Base-by-base conservation (phyloP, 495 filamentous ascomycete genomes). In the Aspergillus heteromorphus region DNA sequence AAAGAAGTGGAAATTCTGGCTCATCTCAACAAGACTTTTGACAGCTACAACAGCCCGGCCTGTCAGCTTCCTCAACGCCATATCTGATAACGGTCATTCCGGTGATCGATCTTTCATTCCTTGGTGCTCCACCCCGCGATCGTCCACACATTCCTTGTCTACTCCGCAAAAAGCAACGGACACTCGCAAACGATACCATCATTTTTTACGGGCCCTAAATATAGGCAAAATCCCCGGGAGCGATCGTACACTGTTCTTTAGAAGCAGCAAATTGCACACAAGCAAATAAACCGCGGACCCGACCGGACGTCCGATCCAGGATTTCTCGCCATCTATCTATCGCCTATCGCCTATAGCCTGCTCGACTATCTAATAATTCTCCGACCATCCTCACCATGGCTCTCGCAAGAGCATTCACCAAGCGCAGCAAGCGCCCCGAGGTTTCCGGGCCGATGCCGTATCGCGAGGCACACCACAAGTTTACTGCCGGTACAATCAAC, bases 391-490 rank as follows among this genome's bases (percentile, higher is more conserved):
- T 58, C 53, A 76, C 77, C 67, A 70, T 73, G 40, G 76, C 66
- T 49, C 67, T 89, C 59, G 78, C 82, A 31, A 74, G 87, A 66
- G 87, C 85, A 29, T 87, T 90, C 62, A 90, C 87, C 58, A 78
- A 73, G 65, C 77, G 74, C 70, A 67, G 63, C 60, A 76, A 80
- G 72, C 74, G 77, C 50, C 65, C 71, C 23, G 76, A 81, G 40
- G 67, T 76, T 25, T 76, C 76, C 11, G 66, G 70, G 1, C 71
- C 73, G 41, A 76, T 77, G 70, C 76, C 77, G 2, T 75, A 72
- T 49, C 75, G 75, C 29, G 74, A 78, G 48, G 70, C 69, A 6
- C 76, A 76, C 51, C 58, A 71, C 45, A 75, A 76, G 58, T 78
- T 74, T 51, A 68, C 69, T 27, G 62, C 77, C 18, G 77, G 73